Percentiles rank a stretch among this genome's conserved stretches.
phyloP scores from a whole-genome alignment of 2,329 filamentous ascomycete species.

The Dactylellina cionopaga region DNA sequence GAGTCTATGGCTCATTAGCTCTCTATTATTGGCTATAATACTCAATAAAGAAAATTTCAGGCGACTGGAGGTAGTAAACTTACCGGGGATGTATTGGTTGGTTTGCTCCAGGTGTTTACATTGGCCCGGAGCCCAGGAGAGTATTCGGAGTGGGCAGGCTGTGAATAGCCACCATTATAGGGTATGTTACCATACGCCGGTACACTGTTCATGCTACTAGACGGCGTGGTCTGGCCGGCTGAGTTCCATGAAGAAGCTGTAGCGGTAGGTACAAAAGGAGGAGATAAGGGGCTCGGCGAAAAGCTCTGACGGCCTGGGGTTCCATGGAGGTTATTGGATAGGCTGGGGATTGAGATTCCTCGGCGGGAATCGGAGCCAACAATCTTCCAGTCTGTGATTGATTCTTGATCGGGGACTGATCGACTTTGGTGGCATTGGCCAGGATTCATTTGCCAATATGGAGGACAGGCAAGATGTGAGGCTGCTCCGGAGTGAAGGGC shows the following conservation, averaged over 20 bases:
- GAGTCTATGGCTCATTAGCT: conserved; percentile 6
- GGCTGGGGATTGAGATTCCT: background rate
- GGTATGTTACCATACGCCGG: conserved; percentile 16
- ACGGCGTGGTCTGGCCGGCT: conserved; percentile 14
- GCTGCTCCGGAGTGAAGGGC: background rate
- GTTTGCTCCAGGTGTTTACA: conserved; percentile 16
- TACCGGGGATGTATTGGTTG: conserved; percentile 28
- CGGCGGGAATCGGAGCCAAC: conserved; percentile 23
- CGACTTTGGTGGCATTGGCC: conserved; percentile 19
- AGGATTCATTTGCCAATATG: conserved; percentile 32
- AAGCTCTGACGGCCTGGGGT: conserved; percentile 22
- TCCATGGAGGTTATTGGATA: conserved; percentile 12
- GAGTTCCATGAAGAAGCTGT: conserved; percentile 40
- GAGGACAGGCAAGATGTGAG: background rate
- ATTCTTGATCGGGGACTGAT: conserved; percentile 22
- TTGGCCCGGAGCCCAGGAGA: conserved; percentile 29
- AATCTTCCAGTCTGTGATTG: conserved; percentile 31
- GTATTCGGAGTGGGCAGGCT: conserved; percentile 23
- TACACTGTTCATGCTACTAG: conserved; percentile 18
- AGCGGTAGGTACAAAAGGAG: conserved; percentile 34
- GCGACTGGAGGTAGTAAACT: background rate
- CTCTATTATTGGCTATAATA: background rate
- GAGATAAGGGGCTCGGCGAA: conserved; percentile 40
- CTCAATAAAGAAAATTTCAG: background rate
- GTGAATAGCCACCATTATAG: conserved; percentile 21